Base-by-base conservation (phyloP, 2,329 filamentous ascomycete species). In the Scleromitrula shiraiana region DNA sequence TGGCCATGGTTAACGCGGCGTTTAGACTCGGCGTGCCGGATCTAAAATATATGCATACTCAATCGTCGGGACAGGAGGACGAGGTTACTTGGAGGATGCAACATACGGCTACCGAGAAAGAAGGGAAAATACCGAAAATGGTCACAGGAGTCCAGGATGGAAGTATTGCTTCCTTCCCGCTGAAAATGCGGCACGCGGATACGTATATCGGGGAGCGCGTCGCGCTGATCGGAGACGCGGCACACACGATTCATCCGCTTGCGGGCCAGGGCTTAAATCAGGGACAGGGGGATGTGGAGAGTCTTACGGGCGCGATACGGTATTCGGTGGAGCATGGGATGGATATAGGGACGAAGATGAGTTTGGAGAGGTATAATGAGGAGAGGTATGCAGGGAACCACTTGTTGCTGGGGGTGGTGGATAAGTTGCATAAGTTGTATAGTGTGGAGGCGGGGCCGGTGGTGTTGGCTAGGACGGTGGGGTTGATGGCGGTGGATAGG, bases 261-360 rank as follows among this genome's bases (percentile, higher is more conserved):
- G 93, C 88, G 1, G 93, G 93, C 1, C 93, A 97, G 67, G 93
- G 93, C 1, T 74, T 98, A 12, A 98, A 98, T 63, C 85, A 94
- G 59, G 93, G 93, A 1, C 83, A 97, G 54, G 89, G 81, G 15
- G 93, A 98, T 63, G 85, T 93, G 0, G 82, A 88, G 59, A 84
- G 85, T 45, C 77, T 98, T 0, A 80, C 82, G 6, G 76, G 75
- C 53, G 82, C 82, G 0, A 85, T 98, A 42, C 80, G 82, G 51
- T 83, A 83, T 56, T 85, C 88, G 3, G 82, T 94, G 15, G 70
- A 74, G 36, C 86, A 93, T 54, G 93, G 93, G 1, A 85, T 89
- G 72, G 93, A 98, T 62, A 78, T 97, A 26, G 93, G 93, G 20
- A 79, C 81, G 15, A 70, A 78, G 29, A 75, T 94, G 65, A 82